Percentiles rank a stretch among this genome's conserved stretches.
These are phyloP conservation scores for Phytophthora pseudosyringae DNA, from an alignment of 352 stramenopile genomes.

Conservation along the genomic window DNA sequence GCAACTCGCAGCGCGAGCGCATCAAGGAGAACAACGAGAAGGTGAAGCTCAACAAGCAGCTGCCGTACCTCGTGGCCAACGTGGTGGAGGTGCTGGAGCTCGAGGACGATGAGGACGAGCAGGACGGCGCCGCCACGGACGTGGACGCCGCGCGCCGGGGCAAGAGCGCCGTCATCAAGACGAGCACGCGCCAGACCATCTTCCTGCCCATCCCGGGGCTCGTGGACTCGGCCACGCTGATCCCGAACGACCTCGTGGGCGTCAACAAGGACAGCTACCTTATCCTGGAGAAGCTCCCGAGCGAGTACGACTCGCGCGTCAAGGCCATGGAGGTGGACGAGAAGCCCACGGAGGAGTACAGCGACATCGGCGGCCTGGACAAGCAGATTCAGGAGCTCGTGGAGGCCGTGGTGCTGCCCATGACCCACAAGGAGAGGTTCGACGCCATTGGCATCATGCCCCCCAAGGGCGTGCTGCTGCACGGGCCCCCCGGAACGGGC, in stretches of 20 bases:
- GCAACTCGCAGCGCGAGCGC: constrained; percentile 91
- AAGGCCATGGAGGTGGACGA: constrained; percentile 98
- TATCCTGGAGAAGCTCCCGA: constrained; percentile 98
- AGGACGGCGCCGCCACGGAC: constrained; percentile 94
- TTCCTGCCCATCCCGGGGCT: constrained; percentile 98
- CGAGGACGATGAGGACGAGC: constrained; percentile 93
- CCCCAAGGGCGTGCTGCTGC: constrained; percentile 97
- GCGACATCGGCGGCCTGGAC: constrained; percentile 96
- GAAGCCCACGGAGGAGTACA: constrained; percentile 95
- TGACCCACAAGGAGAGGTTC: constrained; percentile 99
- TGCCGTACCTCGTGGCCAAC: constrained; percentile 99
- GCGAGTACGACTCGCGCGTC: constrained; percentile 98
- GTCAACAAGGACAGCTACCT: constrained; percentile 99
- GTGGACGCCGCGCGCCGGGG: constrained; percentile 91
- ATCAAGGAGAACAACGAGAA: constrained; percentile 99
- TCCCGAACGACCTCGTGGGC: constrained; percentile 97
- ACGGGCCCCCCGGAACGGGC: constrained; percentile 97
- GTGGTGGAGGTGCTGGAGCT: constrained; percentile 94
- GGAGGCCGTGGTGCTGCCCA: constrained; percentile 97
- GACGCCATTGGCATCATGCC: constrained; percentile 96
- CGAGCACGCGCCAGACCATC: constrained; percentile 98
- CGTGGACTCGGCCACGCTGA: constrained; percentile 94
- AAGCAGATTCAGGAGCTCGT: constrained; percentile 99
- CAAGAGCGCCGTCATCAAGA: constrained; percentile 98
- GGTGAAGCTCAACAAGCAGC: constrained; percentile 99